Evolutionary conservation across 768 basidiomycete genomes (phyloP).

Genomic region (Lentinula guzmanii): DNA sequence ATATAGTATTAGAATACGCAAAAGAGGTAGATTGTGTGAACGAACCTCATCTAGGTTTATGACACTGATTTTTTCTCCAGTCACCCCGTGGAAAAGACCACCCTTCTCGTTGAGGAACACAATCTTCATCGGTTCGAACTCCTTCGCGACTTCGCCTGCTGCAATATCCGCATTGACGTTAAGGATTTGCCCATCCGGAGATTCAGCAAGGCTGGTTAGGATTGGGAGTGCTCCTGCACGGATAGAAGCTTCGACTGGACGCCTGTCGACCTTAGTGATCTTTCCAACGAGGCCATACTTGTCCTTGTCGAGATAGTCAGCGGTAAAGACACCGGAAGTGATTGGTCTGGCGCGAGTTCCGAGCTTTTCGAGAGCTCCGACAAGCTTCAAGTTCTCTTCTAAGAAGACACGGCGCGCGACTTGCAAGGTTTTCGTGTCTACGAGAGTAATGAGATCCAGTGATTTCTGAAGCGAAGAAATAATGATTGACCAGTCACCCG

Average conservation of each 20-base stretch:
- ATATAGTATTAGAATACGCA: constrained; percentile 2
- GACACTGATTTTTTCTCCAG: constrained; percentile 91
- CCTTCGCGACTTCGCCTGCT: constrained; percentile 95
- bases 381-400: constrained; percentile 95
- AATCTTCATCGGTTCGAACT: constrained; percentile 97
- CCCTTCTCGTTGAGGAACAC: constrained; percentile 97
- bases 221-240: constrained; percentile 95
- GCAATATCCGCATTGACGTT: constrained; percentile 99
- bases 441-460: not conserved
- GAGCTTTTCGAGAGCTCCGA: constrained; percentile 85
- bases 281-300: constrained; percentile 97
- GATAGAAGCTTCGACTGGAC: constrained; percentile 95
- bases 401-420: constrained; percentile 96
- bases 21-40: not conserved
- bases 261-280: constrained; percentile 92
- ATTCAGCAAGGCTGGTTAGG: constrained; percentile 91
- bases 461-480: not conserved
- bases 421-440: constrained; percentile 90
- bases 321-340: constrained; percentile 95
- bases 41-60: constrained; percentile 95
- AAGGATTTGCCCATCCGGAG: constrained; percentile 93
- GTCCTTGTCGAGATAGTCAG: constrained; percentile 90
- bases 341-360: constrained; percentile 97
- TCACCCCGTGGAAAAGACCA: constrained; percentile 95
- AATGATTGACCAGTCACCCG: constrained; percentile 77